Base-by-base conservation (phyloP, 306 rosid genomes). In the Vigna hirtella region DNA sequence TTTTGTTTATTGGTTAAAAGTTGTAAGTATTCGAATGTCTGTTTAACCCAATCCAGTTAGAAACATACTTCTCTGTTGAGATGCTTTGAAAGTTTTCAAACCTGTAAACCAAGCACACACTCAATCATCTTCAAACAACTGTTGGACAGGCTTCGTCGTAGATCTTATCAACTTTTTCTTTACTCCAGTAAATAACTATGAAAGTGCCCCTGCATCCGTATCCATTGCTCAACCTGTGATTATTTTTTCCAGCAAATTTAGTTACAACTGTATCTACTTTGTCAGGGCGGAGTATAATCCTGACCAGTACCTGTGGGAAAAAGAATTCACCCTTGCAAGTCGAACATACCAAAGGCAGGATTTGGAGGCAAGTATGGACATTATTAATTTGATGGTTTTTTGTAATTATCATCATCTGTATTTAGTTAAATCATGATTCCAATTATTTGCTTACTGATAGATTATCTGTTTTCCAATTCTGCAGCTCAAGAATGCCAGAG, bases 251-350 rank as follows among this genome's bases (percentile, higher is more conserved):
- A 5, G 70, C 77, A 63, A 36, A 69, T 68, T 79, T 70, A 51
- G 67, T 78, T 28, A 48, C 66, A 57, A 51, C 61, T 72, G 9
- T 78, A 43, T 80, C 52, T 86, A 72, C 79, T 64, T 57, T 83
- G 81, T 69, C 56, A 95, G 98, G 94, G 99, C 96, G 32, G 97
- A 91, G 43, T 95, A 95, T 83, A 91, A 91, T 77, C 99, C 99
- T 38, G 98, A 93, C 81, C 99, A 93, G 81, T 95, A 93, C 84
- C 93, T 93, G 61, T 95, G 99, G 99, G 99, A 95, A 70, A 93
- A 36, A 84, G 92, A 93, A 50, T 95, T 95, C 86, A 89, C 92
- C 62, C 96, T 95, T 79, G 98, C 96, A 7, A 96, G 98, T 17
- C 87, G 96, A 86, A 77, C 90, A 51, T 95, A 89, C 88, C 90